Evolutionary conservation across 1,284 basidiomycete genomes (phyloP).

Genomic region (Cutaneotrichosporon daszewskae): DNA sequence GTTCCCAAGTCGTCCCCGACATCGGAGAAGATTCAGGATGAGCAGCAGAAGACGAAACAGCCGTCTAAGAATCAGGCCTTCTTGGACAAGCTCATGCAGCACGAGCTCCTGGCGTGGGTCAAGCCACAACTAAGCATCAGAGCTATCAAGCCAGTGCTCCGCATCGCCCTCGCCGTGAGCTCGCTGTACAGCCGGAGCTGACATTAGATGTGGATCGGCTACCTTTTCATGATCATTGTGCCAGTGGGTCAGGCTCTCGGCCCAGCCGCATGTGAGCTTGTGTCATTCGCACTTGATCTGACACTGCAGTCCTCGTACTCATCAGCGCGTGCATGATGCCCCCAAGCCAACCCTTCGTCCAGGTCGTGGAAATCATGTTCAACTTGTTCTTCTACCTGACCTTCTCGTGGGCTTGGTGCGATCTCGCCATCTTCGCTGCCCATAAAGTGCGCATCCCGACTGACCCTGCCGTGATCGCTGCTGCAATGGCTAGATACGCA

Average conservation of each 20-base stretch:
- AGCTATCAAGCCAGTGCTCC: constrained; percentile 36
- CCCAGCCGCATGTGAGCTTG: constrained; percentile 35
- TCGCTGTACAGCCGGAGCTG: background rate
- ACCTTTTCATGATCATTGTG: constrained; percentile 37
- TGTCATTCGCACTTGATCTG: background rate
- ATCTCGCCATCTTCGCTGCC: constrained; percentile 4
- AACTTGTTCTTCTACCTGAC: constrained; percentile 42
- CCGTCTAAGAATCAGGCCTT: background rate
- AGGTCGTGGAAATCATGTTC: constrained; percentile 36
- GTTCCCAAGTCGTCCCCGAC: no score
- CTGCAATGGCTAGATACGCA: constrained; percentile 20
- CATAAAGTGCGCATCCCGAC: constrained; percentile 19
- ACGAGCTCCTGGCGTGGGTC: constrained; percentile 32
- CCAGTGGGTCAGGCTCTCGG: constrained; percentile 33
- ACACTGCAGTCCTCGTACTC: constrained; percentile 32
- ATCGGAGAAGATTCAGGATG: no score
- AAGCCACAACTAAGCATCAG: constrained; percentile 30
- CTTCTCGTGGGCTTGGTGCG: constrained; percentile 40
- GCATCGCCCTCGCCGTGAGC: constrained; percentile 35
- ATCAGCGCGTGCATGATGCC: constrained; percentile 43
- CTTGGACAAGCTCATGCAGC: background rate
- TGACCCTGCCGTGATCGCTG: constrained; percentile 21
- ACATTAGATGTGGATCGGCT: constrained; percentile 41
- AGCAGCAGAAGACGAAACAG: background rate
- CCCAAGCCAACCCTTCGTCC: constrained; percentile 35